phyloP scores from a whole-genome alignment of 352 stramenopile genomes.

The Peronospora belbahrii region DNA sequence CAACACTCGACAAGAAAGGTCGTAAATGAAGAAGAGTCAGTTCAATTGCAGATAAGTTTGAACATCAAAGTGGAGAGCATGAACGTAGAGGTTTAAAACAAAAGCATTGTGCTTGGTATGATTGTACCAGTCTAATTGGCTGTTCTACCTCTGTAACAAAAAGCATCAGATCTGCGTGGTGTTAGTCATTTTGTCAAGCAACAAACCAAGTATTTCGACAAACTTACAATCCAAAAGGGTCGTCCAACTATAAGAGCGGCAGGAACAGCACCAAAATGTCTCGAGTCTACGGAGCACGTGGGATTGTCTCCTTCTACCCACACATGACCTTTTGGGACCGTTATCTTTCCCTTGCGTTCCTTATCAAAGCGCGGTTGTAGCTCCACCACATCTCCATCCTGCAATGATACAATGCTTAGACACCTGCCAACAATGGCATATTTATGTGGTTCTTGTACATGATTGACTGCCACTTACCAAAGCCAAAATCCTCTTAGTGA shows the following conservation, averaged over 20 bases:
- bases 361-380: conserved; percentile 67
- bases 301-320: conserved; percentile 97
- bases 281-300: conserved; percentile 90
- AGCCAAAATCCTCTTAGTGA: conserved; percentile 85
- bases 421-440: not conserved
- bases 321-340: conserved; percentile 89
- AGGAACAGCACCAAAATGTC: conserved; percentile 90
- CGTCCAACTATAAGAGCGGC: conserved; percentile 79
- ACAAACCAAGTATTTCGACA: no score
- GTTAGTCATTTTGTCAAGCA: conserved; percentile 3
- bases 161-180: conserved; percentile 14
- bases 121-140: not conserved
- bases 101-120: not conserved
- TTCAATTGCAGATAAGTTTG: not conserved
- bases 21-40: not conserved
- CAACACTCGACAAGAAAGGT: not conserved
- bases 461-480: conserved; percentile 54
- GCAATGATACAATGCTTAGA: not conserved
- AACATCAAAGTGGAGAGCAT: not conserved
- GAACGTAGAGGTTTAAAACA: not conserved
- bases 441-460: no score
- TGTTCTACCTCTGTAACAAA: not conserved
- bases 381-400: conserved; percentile 78
- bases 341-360: conserved; percentile 43
- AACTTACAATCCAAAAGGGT: conserved; percentile 52